Evolutionary conservation across 148 eudicot species (phyloP).

Genomic region (Silene uniflora): DNA sequence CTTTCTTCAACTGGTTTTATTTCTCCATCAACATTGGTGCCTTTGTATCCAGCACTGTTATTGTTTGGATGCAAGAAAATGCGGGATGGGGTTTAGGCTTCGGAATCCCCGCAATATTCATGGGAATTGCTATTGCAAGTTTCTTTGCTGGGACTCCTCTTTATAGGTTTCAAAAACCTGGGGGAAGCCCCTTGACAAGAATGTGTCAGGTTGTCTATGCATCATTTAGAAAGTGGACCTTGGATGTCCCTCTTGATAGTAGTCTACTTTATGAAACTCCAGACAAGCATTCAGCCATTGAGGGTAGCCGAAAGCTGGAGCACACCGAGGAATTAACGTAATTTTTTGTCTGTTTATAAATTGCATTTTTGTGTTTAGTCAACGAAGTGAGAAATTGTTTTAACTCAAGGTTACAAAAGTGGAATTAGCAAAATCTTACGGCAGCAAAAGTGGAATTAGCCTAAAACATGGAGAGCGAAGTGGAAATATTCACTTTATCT

Average conservation of each 20-base stretch:
- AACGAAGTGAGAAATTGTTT: too few species aligned
- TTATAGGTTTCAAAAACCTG: slow-evolving; percentile 50
- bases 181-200: slow-evolving; percentile 46
- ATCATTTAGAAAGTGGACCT: slow-evolving; percentile 34
- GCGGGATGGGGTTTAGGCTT: slow-evolving; percentile 48
- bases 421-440: too few species aligned
- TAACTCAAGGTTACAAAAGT: too few species aligned
- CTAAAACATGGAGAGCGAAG: too few species aligned
- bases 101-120: slow-evolving; percentile 33
- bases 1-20: slow-evolving; percentile 51
- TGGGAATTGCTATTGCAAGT: slow-evolving; percentile 43
- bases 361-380: too few species aligned
- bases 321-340: slow-evolving; percentile 46
- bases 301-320: slow-evolving; percentile 46
- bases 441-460: too few species aligned
- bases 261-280: slow-evolving; percentile 35
- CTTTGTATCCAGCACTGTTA: slow-evolving; percentile 36
- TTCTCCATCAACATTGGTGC: slow-evolving; percentile 52
- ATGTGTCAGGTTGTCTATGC: slow-evolving; percentile 49
- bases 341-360: slow-evolving; percentile 6
- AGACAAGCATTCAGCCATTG: slow-evolving; percentile 37
- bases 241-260: slow-evolving; percentile 36
- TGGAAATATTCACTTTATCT: too few species aligned
- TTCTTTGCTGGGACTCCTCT: slow-evolving; percentile 43
- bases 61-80: slow-evolving; percentile 50